Percentiles rank a stretch among this genome's conserved stretches.
Evolutionary conservation across 2,329 filamentous ascomycete species (phyloP).

Genomic region (Colletotrichum abscissum): DNA sequence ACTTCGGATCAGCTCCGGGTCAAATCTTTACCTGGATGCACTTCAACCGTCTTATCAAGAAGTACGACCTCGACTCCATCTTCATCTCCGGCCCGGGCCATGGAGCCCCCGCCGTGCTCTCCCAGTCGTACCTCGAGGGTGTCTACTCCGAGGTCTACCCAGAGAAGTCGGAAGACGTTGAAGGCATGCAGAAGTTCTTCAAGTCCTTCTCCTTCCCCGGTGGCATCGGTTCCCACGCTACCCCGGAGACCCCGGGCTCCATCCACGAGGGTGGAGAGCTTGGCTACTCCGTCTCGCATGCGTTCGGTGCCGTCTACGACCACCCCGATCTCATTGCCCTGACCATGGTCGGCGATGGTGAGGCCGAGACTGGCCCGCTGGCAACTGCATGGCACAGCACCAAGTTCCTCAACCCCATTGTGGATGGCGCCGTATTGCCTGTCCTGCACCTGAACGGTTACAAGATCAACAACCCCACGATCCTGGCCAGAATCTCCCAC

Average conservation of each 20-base stretch:
- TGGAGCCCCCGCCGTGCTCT: constrained; percentile 80
- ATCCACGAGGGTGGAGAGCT: constrained; percentile 85
- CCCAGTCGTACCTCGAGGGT: constrained; percentile 82
- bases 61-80: constrained; percentile 78
- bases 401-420: constrained; percentile 84
- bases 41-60: constrained; percentile 85
- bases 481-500: constrained; percentile 79
- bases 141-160: constrained; percentile 83
- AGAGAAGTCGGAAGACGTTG: constrained; percentile 74
- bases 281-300: constrained; percentile 84
- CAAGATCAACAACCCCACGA: constrained; percentile 85
- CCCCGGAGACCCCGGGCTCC: constrained; percentile 81
- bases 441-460: constrained; percentile 85
- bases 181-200: constrained; percentile 81
- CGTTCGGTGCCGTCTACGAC: constrained; percentile 82
- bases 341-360: constrained; percentile 84
- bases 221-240: constrained; percentile 81
- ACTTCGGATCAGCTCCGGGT: constrained; percentile 84
- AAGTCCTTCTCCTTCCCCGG: constrained; percentile 87
- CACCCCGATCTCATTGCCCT: constrained; percentile 79
- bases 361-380: constrained; percentile 83
- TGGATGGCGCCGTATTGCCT: constrained; percentile 81
- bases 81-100: constrained; percentile 84
- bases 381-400: constrained; percentile 86
- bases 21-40: constrained; percentile 86